phyloP scores from a whole-genome alignment of 140 eudicot species.

The Oenanthe javanica region DNA sequence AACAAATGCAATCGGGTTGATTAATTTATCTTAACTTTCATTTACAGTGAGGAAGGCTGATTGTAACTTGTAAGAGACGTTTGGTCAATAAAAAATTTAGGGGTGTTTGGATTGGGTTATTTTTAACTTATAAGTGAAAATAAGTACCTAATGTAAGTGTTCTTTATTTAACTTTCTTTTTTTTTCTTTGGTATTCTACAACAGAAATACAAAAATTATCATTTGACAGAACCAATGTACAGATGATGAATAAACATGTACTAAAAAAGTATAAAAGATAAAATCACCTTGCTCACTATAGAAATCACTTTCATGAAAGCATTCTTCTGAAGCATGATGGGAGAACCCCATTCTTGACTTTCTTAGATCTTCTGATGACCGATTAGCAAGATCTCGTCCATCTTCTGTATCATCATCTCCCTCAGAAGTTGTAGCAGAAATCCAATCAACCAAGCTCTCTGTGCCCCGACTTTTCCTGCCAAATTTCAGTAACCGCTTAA shows the following conservation, averaged over 20 bases:
- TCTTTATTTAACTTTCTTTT: neutral
- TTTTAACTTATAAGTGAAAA: neutral
- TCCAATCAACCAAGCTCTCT: constrained; percentile 63
- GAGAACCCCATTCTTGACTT: constrained; percentile 92
- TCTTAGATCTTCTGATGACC: constrained; percentile 85
- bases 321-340: constrained; percentile 57
- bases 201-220: neutral
- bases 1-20: neutral
- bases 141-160: neutral
- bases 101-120: neutral
- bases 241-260: neutral
- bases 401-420: constrained; percentile 95
- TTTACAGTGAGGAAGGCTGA: neutral
- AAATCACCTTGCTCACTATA: constrained; percentile 63
- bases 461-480: constrained; percentile 87
- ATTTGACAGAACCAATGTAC: neutral
- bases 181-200: neutral
- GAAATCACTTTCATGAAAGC: constrained; percentile 62
- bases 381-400: constrained; percentile 67
- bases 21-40: neutral
- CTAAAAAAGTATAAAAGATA: neutral
- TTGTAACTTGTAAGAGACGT: neutral
- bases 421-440: constrained; percentile 90
- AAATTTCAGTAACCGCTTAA: constrained; percentile 71
- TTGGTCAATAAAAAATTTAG: neutral